phyloP scores from a whole-genome alignment of 2,329 filamentous ascomycete genomes.

The Daldinia sp. region DNA sequence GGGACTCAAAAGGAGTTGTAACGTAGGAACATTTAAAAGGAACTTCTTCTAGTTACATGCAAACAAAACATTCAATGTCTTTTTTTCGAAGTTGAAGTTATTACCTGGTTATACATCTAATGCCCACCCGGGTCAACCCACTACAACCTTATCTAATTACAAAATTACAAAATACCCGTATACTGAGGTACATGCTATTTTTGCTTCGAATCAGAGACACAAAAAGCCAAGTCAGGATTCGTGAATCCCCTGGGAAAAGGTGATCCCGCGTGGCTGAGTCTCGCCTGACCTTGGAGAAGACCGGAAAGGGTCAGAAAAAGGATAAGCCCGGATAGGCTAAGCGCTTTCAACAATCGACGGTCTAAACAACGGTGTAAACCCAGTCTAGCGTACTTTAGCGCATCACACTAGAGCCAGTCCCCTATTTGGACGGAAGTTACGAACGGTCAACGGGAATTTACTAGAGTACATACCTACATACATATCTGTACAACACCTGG shows the following conservation, averaged over 20 bases:
- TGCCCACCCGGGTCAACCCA: neutral
- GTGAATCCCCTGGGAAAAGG: conserved; percentile 28
- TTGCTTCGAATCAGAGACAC: conserved; percentile 22
- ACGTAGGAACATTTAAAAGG: conserved; percentile 10
- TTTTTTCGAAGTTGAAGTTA: conserved; percentile 18
- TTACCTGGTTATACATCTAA: neutral
- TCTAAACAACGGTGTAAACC: conserved; percentile 9
- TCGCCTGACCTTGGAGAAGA: neutral
- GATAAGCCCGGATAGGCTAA: conserved; percentile 28
- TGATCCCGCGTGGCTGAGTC: conserved; percentile 39
- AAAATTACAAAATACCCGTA: neutral
- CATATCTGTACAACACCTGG: conserved; percentile 1
- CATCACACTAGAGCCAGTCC: conserved; percentile 22
- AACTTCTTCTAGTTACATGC: conserved; percentile 3
- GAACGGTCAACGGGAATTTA: conserved; percentile 4
- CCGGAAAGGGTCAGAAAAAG: neutral
- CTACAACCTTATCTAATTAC: neutral
- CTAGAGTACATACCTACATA: neutral
- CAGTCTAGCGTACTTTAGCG: conserved; percentile 14
- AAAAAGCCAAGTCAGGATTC: conserved; percentile 23
- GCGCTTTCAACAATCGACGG: conserved; percentile 3
- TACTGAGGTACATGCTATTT: conserved; percentile 19
- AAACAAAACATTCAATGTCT: conserved; percentile 13
- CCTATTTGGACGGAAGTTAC: conserved; percentile 22
- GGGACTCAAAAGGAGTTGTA: conserved; percentile 11